Evolutionary conservation across 164 flowering plant genomes (phyloP), one percentile per base, ranked within the genome.

Genomic region (Warburgia ugandensis): DNA sequence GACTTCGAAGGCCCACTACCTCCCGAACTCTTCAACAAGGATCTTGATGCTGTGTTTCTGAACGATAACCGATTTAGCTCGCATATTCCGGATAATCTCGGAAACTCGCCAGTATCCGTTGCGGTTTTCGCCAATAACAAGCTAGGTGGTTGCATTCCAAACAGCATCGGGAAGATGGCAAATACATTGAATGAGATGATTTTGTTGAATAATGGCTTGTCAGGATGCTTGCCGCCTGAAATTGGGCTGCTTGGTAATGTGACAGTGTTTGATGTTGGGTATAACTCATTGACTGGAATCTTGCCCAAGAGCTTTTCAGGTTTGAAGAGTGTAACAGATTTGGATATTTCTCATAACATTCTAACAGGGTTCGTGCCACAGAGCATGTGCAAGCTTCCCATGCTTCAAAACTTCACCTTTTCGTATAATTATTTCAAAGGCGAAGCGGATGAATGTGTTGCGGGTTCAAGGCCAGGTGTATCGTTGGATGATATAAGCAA

Each of bases 1-100:
- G 65, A 87, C 3, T 87, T 87, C 39, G 94, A 84, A 52, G 96
- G 96, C 2, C 20, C 21, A 1, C 48, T 87, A 55, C 96, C 91
- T 7, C 32, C 69, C 0, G 66, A 67, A 22, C 60, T 87, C 1
- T 86, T 86, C 22, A 64, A 71, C 29, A 78, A 67, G 65, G 65
- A 63, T 0, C 71, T 81, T 0, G 96, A 84, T 37, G 94, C 86
- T 0, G 28, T 87, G 49, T 74, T 87, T 67, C 45, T 87, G 58
- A 87, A 87, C 61, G 25, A 84, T 60, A 87, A 87, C 59, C 55
- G 94, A 7, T 87, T 87, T 77, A 37, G 29, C 0, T 70, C 71
- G 4, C 26, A 7, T 54, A 73, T 87, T 20, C 94, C 96, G 0
- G 81, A 77, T 11, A 77, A 70, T 32, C 30, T 87, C 0, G 96